Evolutionary conservation across 2,329 filamentous ascomycete genomes (phyloP), one percentile per base, ranked within the genome.

Genomic region (Neoascochyta sp.): DNA sequence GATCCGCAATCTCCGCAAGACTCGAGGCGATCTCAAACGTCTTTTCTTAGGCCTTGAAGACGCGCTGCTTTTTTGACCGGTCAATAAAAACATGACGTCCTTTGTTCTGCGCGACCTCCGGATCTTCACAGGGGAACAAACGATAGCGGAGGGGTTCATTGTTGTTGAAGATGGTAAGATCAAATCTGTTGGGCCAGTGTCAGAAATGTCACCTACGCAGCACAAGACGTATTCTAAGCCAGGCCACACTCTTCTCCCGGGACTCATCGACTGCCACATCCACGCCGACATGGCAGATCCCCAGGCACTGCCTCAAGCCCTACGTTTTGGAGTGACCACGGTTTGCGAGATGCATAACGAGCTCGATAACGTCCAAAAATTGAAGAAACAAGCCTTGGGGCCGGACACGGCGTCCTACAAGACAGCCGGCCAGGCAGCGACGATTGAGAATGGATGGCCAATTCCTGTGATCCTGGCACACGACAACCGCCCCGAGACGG

Each of bases 361-460:
- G 39, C 24, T 45, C 3, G 32, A 29, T 13, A 53, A 60, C 22
- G 53, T 62, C 9, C 30, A 36, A 10, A 54, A 52, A 18, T 39
- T 62, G 11, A 39, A 48, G 9, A 47, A 51, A 32, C 58, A 59
- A 17, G 45, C 47, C 1, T 31, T 45, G 5, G 36, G 51, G 30
- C 49, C 36, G 33, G 58, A 49, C 48, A 71, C 45, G 38, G 68
- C 70, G 5, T 67, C 71, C 32, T 64, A 74, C 45, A 75, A 73
- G 43, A 70, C 63, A 1, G 65, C 67, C 2, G 66, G 69, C 8
- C 61, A 66, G 39, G 63, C 67, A 0, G 72, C 72, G 4, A 74
- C 71, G 0, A 67, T 75, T 17, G 63, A 70, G 4, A 69, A 67
- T 20, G 72, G 72, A 3, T 76, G 72, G 72, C 72, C 73, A 0